Base-by-base conservation (phyloP, 371 early-diverging fungal genomes). In the Syncephalastrum monosporum region DNA sequence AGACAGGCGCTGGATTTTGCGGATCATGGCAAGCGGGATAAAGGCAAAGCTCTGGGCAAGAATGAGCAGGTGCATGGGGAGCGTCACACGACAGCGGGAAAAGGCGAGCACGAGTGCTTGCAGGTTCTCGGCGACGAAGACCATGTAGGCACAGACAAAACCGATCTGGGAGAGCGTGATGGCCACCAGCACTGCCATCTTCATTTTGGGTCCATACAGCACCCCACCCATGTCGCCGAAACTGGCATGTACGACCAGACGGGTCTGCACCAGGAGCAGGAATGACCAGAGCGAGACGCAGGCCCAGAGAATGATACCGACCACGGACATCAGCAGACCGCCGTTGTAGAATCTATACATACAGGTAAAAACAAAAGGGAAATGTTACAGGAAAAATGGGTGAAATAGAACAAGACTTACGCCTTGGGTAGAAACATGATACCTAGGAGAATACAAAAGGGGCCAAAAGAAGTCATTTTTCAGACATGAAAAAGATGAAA, bases 131-230 rank as follows among this genome's bases (percentile, higher is more conserved):
- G 91, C 89, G 7, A 94, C 89, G 70, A 92, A 94, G 41, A 91
- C 90, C 81, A 86, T 89, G 71, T 94, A 94, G 5, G 93, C 92
- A 59, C 91, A 90, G 8, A 88, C 86, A 74, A 94, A 94, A 0
- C 94, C 94, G 38, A 88, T 82, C 78, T 93, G 94, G 13, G 91
- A 89, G 21, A 94, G 63, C 17, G 91, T 88, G 60, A 94, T 92
- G 4, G 91, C 87, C 5, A 79, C 78, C 27, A 92, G 62, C n/a
- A 92, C 91, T 1, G 90, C 68, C 51, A 70, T 68, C 50, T 91
- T 74, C 84, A 91, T 85, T 27, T 76, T 73, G 3, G 71, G 71
- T 8, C 94, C 94, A 69, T 89, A 92, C 8, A 92, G 66, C 43
- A 83, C 82, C 23, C 86, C 83, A 14, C 91, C 94, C 77, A 75